Percentiles rank a stretch among this genome's conserved stretches.
Evolutionary conservation across 1,284 basidiomycete species (phyloP).

Genomic region (Coriolopsis trogii): DNA sequence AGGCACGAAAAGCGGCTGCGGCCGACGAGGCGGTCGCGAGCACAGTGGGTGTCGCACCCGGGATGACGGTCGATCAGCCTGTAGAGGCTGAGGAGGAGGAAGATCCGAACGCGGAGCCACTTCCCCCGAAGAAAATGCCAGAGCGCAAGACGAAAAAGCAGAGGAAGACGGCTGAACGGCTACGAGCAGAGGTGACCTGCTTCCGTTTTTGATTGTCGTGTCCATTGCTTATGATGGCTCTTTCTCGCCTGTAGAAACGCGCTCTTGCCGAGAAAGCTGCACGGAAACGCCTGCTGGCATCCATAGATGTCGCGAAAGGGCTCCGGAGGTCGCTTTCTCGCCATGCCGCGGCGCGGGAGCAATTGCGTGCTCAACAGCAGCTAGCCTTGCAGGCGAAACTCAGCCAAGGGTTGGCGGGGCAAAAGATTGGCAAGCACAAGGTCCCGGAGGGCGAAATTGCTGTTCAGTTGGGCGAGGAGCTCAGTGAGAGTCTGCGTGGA

Average conservation of each 20-base stretch:
- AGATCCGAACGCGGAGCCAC: constrained; percentile 33
- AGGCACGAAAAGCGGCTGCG: constrained; percentile 41
- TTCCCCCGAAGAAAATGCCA: constrained; percentile 48
- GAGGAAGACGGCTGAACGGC: constrained; percentile 60
- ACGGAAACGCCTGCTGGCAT: constrained; percentile 59
- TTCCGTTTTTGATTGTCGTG: not conserved
- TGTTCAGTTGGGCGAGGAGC: constrained; percentile 91
- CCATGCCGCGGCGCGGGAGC: constrained; percentile 44
- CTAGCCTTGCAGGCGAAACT: constrained; percentile 46
- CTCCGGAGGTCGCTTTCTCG: constrained; percentile 51
- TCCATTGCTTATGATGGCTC: not conserved
- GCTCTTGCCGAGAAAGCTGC: constrained; percentile 57
- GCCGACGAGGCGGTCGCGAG: constrained; percentile 17
- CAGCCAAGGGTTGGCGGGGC: constrained; percentile 62
- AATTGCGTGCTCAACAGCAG: constrained; percentile 43
- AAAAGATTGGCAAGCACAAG: constrained; percentile 76
- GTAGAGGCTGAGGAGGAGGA: constrained; percentile 43
- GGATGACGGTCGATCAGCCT: constrained; percentile 64
- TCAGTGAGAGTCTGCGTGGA: constrained; percentile 84
- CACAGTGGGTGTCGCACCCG: constrained; percentile 39
- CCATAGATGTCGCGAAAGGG: constrained; percentile 56
- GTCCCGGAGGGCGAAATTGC: constrained; percentile 74
- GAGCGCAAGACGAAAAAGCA: constrained; percentile 78
- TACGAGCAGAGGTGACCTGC: constrained; percentile 61
- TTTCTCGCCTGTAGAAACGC: constrained; percentile 56